Evolutionary conservation across 2,329 filamentous ascomycete genomes (phyloP).

Genomic region (Cadophora malorum): DNA sequence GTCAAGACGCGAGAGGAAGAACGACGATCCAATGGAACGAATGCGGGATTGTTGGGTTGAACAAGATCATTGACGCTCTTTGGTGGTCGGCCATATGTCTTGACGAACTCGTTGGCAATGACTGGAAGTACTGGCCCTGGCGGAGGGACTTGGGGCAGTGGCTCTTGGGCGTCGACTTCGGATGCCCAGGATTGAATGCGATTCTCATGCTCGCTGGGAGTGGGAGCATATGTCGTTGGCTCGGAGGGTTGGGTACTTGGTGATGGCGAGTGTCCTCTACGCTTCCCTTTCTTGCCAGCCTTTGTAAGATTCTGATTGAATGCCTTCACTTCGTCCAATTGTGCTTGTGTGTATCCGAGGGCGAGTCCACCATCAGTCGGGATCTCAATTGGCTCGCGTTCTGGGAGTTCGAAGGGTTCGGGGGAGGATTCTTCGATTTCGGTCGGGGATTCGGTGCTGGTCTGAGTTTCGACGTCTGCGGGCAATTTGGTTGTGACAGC

Average conservation of each 20-base stretch:
- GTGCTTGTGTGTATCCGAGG: conserved; percentile 33
- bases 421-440: not conserved
- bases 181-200: conserved; percentile 34
- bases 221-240: conserved; percentile 19
- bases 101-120: conserved; percentile 28
- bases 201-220: conserved; percentile 26
- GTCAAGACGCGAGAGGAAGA: conserved; percentile 22
- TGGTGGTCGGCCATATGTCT: conserved; percentile 25
- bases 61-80: conserved; percentile 30
- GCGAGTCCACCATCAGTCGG: conserved; percentile 30
- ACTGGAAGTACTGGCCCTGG: not conserved
- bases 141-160: not conserved
- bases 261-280: conserved; percentile 18
- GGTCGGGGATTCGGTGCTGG: not conserved
- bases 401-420: conserved; percentile 18
- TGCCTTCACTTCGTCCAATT: conserved; percentile 36
- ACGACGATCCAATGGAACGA: conserved; percentile 15
- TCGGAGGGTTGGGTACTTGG: conserved; percentile 5
- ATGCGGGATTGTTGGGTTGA: conserved; percentile 37
- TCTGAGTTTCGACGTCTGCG: not conserved
- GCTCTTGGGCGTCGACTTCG: conserved; percentile 27
- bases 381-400: conserved; percentile 18
- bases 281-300: conserved; percentile 29
- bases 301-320: conserved; percentile 36
- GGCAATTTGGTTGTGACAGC: not conserved